A percentile compares a stretch with the other conserved stretches of the same genome.
Evolutionary conservation across 2,329 filamentous ascomycete species (phyloP).

Genomic region (Fusarium sarcochroum): DNA sequence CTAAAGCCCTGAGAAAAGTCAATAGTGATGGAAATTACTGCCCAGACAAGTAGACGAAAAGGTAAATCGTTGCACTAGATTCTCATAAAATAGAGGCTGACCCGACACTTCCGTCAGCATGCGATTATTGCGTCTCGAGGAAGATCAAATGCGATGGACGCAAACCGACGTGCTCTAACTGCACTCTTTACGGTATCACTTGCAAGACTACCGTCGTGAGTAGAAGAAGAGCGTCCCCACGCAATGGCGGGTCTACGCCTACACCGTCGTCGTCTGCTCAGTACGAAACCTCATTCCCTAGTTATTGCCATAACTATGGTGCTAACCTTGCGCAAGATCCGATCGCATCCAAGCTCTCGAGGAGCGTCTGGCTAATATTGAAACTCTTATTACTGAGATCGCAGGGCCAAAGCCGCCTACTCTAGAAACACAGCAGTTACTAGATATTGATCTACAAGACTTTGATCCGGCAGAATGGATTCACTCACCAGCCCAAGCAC

Average conservation of each 20-base stretch:
- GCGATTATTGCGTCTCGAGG: constrained; percentile 57
- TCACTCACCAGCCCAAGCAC: not conserved
- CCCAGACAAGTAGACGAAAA: constrained; percentile 40
- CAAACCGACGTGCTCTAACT: constrained; percentile 58
- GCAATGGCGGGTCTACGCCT: not conserved
- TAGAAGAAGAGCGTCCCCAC: constrained; percentile 22
- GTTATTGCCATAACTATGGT: no score
- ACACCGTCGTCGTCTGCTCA: not conserved
- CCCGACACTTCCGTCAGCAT: constrained; percentile 32
- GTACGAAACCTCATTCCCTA: not conserved
- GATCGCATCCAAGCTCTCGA: constrained; percentile 35
- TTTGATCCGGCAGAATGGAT: not conserved
- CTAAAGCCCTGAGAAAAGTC: no score
- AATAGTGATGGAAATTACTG: constrained; percentile 17
- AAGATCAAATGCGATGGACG: constrained; percentile 58
- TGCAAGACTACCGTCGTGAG: constrained; percentile 44
- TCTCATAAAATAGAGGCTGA: no score
- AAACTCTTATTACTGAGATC: constrained; percentile 27
- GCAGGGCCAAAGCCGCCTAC: not conserved
- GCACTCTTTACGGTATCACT: constrained; percentile 53
- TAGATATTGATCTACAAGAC: not conserved
- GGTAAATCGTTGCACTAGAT: constrained; percentile 4
- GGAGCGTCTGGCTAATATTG: constrained; percentile 38
- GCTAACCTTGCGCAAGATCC: constrained; percentile 15
- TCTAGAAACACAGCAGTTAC: not conserved